Base-by-base conservation (phyloP, 2,329 filamentous ascomycete species). In the Pleochaeta shiraiana region DNA sequence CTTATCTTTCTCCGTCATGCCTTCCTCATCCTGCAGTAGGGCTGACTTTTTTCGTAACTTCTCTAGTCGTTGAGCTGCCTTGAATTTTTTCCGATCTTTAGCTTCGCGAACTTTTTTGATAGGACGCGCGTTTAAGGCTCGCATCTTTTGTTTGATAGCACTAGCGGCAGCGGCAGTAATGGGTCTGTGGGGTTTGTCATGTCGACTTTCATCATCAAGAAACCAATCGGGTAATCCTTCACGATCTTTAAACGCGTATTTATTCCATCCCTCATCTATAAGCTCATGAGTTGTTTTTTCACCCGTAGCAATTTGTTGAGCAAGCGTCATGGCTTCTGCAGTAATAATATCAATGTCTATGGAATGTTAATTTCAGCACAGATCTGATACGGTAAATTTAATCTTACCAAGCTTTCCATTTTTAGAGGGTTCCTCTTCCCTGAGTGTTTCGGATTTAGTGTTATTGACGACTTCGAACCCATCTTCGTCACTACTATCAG, bases 21-120 rank as follows among this genome's bases (percentile, higher is more conserved):
- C 88, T 74, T 96, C 92, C 69, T 95, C 92, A 65, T 90, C 88
- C 24, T 85, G 86, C 63, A 98, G 77, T 70, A 95, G 77, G 45
- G 95, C 91, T n/a, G 85, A 89, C 81, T 98, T 98, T 84, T 95
- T 95, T 78, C 90, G 89, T 68, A 98, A 78, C 78, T 95, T 96
- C 81, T 98, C 93, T 33, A 98, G 77, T 65, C 83, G 82, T 75
- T 95, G 88, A 0, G 90, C 92, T 9, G 91, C 85, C 81, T 95
- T 95, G 76, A 95, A 86, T 78, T 96, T 97, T 84, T 98, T 98
- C 66, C 93, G 82, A 39, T 91, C 92, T 76, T 95, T 91, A 28
- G 93, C 93, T 76, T 98, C 93, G 70, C 88, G 87, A 34, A 98
- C 93, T 79, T 98, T 98, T 81, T 98, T 98, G 82, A 97, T 97